phyloP scores from a whole-genome alignment of 257 asterid genomes.

The Cinchona pubescens region DNA sequence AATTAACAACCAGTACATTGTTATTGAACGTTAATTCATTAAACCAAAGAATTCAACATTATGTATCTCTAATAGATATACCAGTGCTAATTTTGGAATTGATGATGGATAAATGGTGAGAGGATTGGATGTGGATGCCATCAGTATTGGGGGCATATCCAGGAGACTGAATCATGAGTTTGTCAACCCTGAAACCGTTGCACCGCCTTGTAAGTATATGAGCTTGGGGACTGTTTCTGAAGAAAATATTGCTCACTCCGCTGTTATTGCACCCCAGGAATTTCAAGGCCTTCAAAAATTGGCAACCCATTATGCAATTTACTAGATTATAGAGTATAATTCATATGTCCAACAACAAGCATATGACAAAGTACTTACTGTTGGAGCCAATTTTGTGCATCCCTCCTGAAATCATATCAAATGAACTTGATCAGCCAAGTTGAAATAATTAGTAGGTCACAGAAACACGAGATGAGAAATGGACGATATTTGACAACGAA shows the following conservation, averaged over 20 bases:
- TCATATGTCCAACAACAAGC: neutral
- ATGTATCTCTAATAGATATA: too few relatives aligned
- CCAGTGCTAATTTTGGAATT: constrained; percentile 49
- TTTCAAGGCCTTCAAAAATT: constrained; percentile 56
- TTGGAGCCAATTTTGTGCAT: constrained; percentile 79
- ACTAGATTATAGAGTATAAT: too few relatives aligned
- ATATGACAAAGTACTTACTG: constrained; percentile 47
- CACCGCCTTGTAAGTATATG: constrained; percentile 45
- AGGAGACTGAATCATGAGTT: constrained; percentile 52
- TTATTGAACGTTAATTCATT: neutral
- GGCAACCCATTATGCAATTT: too few relatives aligned
- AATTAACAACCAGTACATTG: neutral
- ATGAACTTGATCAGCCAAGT: neutral
- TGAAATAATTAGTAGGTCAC: neutral
- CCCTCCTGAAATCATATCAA: constrained; percentile 34
- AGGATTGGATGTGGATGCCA: constrained; percentile 72
- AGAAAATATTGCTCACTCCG: constrained; percentile 36
- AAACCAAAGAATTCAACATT: too few relatives aligned
- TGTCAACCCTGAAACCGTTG: constrained; percentile 36
- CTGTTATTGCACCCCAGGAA: constrained; percentile 51
- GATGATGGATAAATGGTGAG: constrained; percentile 37
- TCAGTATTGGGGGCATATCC: constrained; percentile 70
- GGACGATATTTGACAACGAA: too few relatives aligned
- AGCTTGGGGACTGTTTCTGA: constrained; percentile 60
- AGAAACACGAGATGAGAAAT: too few relatives aligned